Percentiles rank a stretch among this genome's conserved stretches.
phyloP scores from a whole-genome alignment of 2,329 filamentous ascomycete genomes.

The Fusarium chaquense region DNA sequence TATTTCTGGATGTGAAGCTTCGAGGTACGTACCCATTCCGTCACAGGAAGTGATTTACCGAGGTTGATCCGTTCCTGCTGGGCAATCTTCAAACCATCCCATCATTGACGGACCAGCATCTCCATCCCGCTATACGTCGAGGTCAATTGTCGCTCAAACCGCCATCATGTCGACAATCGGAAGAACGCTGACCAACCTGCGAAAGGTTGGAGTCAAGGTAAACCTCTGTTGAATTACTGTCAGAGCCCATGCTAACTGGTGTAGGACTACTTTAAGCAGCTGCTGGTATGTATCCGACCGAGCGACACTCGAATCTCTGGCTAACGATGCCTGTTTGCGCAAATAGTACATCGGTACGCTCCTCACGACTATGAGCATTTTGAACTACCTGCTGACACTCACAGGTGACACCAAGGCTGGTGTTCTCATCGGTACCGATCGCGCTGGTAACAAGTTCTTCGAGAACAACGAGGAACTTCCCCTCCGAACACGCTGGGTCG shows the following conservation, averaged over 20 bases:
- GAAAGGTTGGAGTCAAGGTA: conserved; percentile 90
- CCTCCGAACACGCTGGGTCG: conserved; percentile 96
- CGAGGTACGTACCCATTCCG: conserved; percentile 40
- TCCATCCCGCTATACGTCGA: conserved; percentile 31
- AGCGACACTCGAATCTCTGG: conserved; percentile 40
- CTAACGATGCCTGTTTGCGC: conserved; percentile 39
- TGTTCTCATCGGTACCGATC: conserved; percentile 84
- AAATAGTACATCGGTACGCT: conserved; percentile 68
- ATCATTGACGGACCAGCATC: conserved; percentile 34
- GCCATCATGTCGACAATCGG: conserved; percentile 87
- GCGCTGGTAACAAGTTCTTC: conserved; percentile 96
- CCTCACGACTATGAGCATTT: not conserved
- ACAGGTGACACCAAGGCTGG: conserved; percentile 97
- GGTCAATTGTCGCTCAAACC: conserved; percentile 50
- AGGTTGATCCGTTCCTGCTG: conserved; percentile 48
- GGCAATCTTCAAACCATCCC: conserved; percentile 42
- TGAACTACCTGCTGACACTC: conserved; percentile 15
- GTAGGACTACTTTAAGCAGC: conserved; percentile 90
- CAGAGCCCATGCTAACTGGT: conserved; percentile 35
- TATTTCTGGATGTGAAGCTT: conserved; percentile 36
- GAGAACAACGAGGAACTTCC: conserved; percentile 97
- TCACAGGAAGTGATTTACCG: conserved; percentile 43
- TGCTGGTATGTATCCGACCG: conserved; percentile 77
- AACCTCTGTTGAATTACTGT: conserved; percentile 28
- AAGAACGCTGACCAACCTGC: conserved; percentile 87